Base-by-base conservation (phyloP, 208 protist genomes). In the Lotmaria passim region DNA sequence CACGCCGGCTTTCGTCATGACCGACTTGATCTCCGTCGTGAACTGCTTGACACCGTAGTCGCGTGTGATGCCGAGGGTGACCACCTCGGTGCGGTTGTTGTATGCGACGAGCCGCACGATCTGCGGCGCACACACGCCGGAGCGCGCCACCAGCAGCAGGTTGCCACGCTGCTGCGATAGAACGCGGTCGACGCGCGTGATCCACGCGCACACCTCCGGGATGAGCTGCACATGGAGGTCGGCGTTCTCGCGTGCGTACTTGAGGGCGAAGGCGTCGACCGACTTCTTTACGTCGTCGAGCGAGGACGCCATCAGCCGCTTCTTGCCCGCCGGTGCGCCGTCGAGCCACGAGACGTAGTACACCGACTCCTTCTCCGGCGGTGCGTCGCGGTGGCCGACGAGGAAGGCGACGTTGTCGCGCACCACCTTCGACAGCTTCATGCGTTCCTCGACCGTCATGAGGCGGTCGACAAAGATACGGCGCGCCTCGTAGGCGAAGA, bases 391-490 rank as follows among this genome's bases (percentile, higher is more conserved):
- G 72, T 91, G 86, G 30, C 83, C 88, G 24, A 93, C 83, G 24
- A 95, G 80, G 58, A 91, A 87, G 30, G 85, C 63, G 30, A 97
- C 67, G 67, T 93, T 90, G 53, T 97, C 93, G 21, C 83, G 78
- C 53, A 93, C 86, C 23, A 81, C 61, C 75, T 96, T 90, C 19
- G 69, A 56, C 50, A 91, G 66, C 69, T 83, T 83, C 58, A 67
- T 68, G 41, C 94, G 89, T 62, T 96, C 87, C 41, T 97, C 94
- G 26, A 56, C 47, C 17, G 84, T 91, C 8, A 98, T 89, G 15
- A 98, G 83, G 50, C 96, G 91, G 82, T 99, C 97, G 7, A 97
- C 83, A 75, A 99, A 98, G 62, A 98, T 93, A 52, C 97, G 89
- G 30, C 90, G 75, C 24, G 90, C 94, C 83, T 99, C 97, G 84